Conservation (phyloP, 352 stramenopile species). For the Lagenidium sp. region DNA sequence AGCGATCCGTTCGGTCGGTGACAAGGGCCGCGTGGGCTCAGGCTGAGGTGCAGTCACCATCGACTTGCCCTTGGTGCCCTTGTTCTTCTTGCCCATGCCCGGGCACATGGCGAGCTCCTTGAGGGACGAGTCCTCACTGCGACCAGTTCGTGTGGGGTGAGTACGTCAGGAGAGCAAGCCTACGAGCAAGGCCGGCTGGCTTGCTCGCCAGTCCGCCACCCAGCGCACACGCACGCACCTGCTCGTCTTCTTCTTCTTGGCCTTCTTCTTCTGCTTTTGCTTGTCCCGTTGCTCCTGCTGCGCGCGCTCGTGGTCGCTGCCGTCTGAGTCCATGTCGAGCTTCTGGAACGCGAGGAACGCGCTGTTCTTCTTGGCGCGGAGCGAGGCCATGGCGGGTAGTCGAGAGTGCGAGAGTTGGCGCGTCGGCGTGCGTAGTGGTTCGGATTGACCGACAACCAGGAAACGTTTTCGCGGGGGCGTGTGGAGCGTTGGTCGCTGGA, state of each 20-base stretch:
- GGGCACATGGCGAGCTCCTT: slow-evolving; percentile 71
- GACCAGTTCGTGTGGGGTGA: too few species aligned
- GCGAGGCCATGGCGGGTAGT: background rate
- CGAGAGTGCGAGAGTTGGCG: too few species aligned
- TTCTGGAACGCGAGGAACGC: slow-evolving; percentile 62
- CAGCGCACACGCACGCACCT: slow-evolving; percentile 15
- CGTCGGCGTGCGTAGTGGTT: too few species aligned
- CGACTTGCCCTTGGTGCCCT: slow-evolving; percentile 29
- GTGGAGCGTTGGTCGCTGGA: too few species aligned
- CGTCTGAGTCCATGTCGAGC: slow-evolving; percentile 35
- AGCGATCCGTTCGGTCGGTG: too few species aligned
- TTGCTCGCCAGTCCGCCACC: background rate
- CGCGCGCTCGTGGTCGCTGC: slow-evolving; percentile 39
- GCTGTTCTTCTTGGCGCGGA: slow-evolving; percentile 43
- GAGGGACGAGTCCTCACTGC: slow-evolving; percentile 49
- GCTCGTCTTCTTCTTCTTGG: slow-evolving; percentile 64
- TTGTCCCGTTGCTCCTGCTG: slow-evolving; percentile 40
- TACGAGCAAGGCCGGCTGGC: too few species aligned
- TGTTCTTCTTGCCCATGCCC: slow-evolving; percentile 55
- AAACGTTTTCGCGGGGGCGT: too few species aligned
- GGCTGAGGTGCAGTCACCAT: background rate
- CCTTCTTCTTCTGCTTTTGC: slow-evolving; percentile 70
- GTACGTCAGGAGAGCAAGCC: too few species aligned
- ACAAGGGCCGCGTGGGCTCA: background rate
- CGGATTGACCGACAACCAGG: too few species aligned